Percentiles rank a stretch among this genome's conserved stretches.
phyloP scores from a whole-genome alignment of 495 filamentous ascomycete species.

The Penicillium riverlandense region DNA sequence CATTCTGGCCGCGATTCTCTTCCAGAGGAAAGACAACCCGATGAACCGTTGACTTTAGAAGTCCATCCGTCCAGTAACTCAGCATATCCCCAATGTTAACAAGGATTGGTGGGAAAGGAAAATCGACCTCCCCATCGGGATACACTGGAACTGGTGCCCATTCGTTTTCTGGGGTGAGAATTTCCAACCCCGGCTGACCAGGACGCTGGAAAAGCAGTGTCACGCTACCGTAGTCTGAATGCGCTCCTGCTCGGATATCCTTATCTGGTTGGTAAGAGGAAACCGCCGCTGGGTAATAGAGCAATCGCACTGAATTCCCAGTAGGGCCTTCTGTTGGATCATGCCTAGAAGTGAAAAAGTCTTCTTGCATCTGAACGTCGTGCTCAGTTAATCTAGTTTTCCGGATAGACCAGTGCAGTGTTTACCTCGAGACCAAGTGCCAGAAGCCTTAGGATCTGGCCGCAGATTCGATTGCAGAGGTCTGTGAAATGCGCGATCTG shows the following conservation, averaged over 20 bases:
- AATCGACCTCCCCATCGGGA: constrained; percentile 1
- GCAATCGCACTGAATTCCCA: constrained; percentile 60
- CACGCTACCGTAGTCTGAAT: constrained; percentile 50
- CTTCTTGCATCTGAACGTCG: constrained; percentile 20
- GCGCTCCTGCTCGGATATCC: constrained; percentile 51
- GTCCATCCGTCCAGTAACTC: constrained; percentile 71
- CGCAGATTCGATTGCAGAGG: constrained; percentile 58
- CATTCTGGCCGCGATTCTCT: constrained; percentile 6
- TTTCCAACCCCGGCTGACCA: constrained; percentile 71
- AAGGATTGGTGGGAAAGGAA: constrained; percentile 56
- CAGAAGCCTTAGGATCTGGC: constrained; percentile 59
- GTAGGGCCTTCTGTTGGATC: constrained; percentile 43
- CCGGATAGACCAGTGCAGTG: neutral
- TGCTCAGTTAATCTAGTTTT: neutral
- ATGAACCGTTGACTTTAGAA: constrained; percentile 71
- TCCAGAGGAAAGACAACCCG: constrained; percentile 60
- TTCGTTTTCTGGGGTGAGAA: constrained; percentile 41
- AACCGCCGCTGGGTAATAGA: constrained; percentile 52
- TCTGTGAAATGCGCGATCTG: constrained; percentile 52
- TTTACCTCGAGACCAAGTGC: constrained; percentile 56
- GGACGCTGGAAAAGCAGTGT: constrained; percentile 61
- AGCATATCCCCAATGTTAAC: constrained; percentile 82
- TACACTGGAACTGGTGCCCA: constrained; percentile 24
- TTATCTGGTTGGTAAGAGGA: constrained; percentile 23
- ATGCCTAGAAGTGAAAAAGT: constrained; percentile 65